Percentiles rank a stretch among this genome's conserved stretches.
Conservation (phyloP, 2,329 filamentous ascomycete species). For the Aspergillus viridinutans region DNA sequence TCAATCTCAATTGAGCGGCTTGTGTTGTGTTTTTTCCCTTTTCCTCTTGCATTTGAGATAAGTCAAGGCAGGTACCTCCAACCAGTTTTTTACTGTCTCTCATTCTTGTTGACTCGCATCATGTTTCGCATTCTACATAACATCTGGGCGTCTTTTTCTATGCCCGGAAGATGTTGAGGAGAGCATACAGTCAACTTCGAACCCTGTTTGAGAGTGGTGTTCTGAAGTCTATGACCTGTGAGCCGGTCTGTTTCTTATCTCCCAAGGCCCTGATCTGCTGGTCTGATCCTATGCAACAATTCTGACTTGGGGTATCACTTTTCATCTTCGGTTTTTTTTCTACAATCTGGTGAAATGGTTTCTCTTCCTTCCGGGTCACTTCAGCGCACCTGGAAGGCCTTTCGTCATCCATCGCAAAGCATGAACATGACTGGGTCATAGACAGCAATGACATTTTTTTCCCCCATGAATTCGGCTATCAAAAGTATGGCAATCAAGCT, state of each 20-base stretch:
- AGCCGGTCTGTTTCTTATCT: constrained; percentile 6
- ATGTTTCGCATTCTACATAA: constrained; percentile 4
- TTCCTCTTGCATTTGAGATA: constrained; percentile 24
- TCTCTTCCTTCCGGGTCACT: constrained; percentile 4
- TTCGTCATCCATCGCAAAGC: constrained; percentile 4
- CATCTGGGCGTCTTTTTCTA: constrained; percentile 2
- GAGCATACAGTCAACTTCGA: background rate
- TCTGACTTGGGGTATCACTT: constrained; percentile 7
- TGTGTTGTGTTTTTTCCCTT: constrained; percentile 22
- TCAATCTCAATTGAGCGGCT: constrained; percentile 28
- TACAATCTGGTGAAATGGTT: background rate
- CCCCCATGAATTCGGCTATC: background rate
- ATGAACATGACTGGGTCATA: constrained; percentile 19
- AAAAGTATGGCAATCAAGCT: background rate
- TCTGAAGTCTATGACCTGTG: constrained; percentile 1
- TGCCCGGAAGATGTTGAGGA: background rate
- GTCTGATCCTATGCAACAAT: constrained; percentile 12
- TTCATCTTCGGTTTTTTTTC: constrained; percentile 1
- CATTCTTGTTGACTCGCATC: constrained; percentile 3
- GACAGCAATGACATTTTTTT: constrained; percentile 14
- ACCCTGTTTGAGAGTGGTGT: background rate
- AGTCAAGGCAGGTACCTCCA: constrained; percentile 29
- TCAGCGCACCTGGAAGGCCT: constrained; percentile 7
- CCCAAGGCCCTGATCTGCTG: constrained; percentile 16
- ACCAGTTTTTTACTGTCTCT: constrained; percentile 10